Evolutionary conservation across 1,139 yeast species (phyloP).

Genomic region (Sugiyamaella paludigena): DNA sequence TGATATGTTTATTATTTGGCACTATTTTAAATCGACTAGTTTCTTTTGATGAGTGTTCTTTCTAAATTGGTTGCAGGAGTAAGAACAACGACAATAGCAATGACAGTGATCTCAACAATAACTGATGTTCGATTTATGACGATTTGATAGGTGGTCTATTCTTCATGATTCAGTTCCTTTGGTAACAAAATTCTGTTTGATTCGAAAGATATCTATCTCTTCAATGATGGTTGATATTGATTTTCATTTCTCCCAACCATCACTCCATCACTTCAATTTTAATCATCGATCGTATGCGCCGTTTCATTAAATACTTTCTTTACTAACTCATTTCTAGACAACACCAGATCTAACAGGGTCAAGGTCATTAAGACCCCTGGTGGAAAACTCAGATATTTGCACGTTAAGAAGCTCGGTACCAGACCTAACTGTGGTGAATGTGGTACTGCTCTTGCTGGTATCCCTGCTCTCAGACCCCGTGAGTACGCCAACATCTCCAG

Average conservation of each 20-base stretch:
- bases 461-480: conserved; percentile 94
- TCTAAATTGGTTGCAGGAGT: too few species aligned
- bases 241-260: neutral
- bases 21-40: too few species aligned
- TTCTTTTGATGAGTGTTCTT: too few species aligned
- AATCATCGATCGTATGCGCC: neutral
- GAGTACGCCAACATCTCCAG: conserved; percentile 91
- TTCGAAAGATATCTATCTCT: too few species aligned
- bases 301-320: neutral
- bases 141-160: too few species aligned
- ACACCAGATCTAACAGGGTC: conserved; percentile 99
- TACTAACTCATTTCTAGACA: conserved; percentile 46
- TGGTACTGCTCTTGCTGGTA: conserved; percentile 85
- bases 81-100: too few species aligned
- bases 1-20: too few species aligned
- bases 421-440: conserved; percentile 99
- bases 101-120: too few species aligned
- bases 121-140: too few species aligned
- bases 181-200: too few species aligned
- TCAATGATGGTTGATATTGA: too few species aligned
- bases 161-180: too few species aligned
- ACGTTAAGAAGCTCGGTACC: conserved; percentile 90
- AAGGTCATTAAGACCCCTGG: conserved; percentile 99
- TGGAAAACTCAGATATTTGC: conserved; percentile 96
- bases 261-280: neutral